phyloP scores from a whole-genome alignment of 2,329 filamentous ascomycete genomes.

The Fusarium austroafricanum region DNA sequence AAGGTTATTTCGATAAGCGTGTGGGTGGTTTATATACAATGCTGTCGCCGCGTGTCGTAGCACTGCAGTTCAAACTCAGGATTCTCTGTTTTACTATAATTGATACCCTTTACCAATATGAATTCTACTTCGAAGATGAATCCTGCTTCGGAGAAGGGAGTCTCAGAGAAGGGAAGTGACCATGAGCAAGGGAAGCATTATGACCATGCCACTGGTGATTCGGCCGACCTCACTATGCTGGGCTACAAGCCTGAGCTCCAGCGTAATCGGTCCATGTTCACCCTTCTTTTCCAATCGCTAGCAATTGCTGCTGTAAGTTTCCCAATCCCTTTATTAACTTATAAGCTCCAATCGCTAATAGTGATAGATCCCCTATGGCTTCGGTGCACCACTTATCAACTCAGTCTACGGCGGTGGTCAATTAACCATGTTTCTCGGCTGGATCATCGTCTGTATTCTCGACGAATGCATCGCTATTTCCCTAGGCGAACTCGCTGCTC shows the following conservation, averaged over 20 bases:
- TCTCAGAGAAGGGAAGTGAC: constrained; percentile 26
- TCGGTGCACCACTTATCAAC: constrained; percentile 42
- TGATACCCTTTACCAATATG: neutral
- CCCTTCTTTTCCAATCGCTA: constrained; percentile 45
- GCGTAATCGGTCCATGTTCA: constrained; percentile 47
- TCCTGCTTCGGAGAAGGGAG: constrained; percentile 22
- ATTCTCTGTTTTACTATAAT: neutral
- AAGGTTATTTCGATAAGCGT: constrained; percentile 11
- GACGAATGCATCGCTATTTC: constrained; percentile 78
- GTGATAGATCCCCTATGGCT: constrained; percentile 42
- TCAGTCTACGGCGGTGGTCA: constrained; percentile 43
- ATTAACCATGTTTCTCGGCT: constrained; percentile 74
- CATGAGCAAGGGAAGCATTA: constrained; percentile 16
- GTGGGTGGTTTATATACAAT: constrained; percentile 27
- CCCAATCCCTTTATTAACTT: fast-evolving
- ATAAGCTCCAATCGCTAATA: neutral
- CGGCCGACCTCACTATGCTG: constrained; percentile 53
- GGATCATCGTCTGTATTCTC: constrained; percentile 71
- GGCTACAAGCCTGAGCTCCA: constrained; percentile 59
- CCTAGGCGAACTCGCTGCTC: constrained; percentile 77
- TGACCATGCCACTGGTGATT: constrained; percentile 17
- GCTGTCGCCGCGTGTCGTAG: neutral
- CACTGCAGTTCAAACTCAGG: neutral
- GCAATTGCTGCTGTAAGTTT: constrained; percentile 45
- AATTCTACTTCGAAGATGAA: constrained; percentile 14